Conservation (phyloP, 2,329 filamentous ascomycete species). For the Ceratocystis cubensis region DNA sequence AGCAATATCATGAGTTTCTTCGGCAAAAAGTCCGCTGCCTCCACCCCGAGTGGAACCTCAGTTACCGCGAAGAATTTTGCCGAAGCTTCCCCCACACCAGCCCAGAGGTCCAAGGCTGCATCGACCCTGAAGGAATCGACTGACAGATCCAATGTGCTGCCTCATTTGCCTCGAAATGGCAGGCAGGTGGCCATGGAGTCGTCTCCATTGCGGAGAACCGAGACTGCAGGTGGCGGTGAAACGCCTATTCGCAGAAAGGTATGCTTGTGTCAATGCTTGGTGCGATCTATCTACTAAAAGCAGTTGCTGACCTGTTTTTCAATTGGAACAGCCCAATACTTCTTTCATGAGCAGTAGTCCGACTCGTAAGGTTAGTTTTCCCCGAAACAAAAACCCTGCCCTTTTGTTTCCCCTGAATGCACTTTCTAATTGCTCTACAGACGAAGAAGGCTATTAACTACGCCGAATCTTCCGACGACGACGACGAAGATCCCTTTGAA, state of each 20-base stretch:
- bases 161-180: constrained; percentile 24
- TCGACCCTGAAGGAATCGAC: constrained; percentile 31
- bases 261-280: not conserved
- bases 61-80: constrained; percentile 28
- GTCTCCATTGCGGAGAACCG: constrained; percentile 47
- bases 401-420: not conserved
- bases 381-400: not conserved
- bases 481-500: constrained; percentile 48
- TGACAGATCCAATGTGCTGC: constrained; percentile 31
- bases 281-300: too few relatives aligned
- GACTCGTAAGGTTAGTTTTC: constrained; percentile 54
- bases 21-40: constrained; percentile 27
- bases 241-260: constrained; percentile 22
- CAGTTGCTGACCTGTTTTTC: not conserved
- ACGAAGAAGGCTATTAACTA: constrained; percentile 57
- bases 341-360: constrained; percentile 52
- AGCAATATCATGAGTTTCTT: constrained; percentile 36
- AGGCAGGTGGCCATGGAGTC: constrained; percentile 37
- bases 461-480: constrained; percentile 71
- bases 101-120: constrained; percentile 3
- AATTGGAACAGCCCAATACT: constrained; percentile 26
- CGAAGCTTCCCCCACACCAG: constrained; percentile 26
- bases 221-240: not conserved
- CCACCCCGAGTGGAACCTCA: constrained; percentile 28
- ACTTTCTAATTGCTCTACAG: constrained; percentile 26